A percentile compares a stretch with the other conserved stretches of the same genome.
Evolutionary conservation across 768 basidiomycete species (phyloP).

Genomic region (Suillus weaverae): DNA sequence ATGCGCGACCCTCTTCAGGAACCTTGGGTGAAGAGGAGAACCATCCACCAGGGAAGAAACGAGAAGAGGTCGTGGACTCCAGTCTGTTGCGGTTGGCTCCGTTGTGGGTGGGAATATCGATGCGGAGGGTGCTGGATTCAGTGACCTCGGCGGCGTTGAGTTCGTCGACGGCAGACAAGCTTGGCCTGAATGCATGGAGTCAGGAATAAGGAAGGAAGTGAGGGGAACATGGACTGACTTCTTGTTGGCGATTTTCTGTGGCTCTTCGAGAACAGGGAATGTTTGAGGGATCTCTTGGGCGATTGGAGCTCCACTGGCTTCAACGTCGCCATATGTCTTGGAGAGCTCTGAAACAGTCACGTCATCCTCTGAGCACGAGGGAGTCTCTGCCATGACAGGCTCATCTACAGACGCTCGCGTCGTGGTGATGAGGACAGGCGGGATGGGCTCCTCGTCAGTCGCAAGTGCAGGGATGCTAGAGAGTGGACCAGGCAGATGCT

Average conservation of each 20-base stretch:
- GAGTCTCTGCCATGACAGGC: constrained; percentile 2
- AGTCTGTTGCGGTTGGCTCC: constrained; percentile 35
- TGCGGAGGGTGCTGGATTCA: constrained; percentile 9
- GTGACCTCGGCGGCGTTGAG: constrained; percentile 5
- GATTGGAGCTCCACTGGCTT: background rate
- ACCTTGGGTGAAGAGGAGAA: constrained; percentile 37
- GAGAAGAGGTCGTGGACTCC: constrained; percentile 57
- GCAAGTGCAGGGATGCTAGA: background rate
- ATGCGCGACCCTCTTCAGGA: constrained; percentile 43
- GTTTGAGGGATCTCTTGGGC: constrained; percentile 6
- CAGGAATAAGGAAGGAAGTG: constrained; percentile 3
- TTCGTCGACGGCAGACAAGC: constrained; percentile 10
- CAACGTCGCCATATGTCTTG: background rate
- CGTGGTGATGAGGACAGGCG: constrained; percentile 7
- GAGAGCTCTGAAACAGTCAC: background rate
- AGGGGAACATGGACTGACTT: constrained; percentile 12
- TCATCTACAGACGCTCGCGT: constrained; percentile 2
- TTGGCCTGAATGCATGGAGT: constrained; percentile 7
- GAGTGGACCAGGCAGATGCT: constrained; percentile 6
- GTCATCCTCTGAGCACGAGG: background rate
- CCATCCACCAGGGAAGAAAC: constrained; percentile 60
- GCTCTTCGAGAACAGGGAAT: constrained; percentile 19
- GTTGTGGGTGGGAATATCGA: constrained; percentile 17
- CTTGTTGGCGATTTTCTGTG: constrained; percentile 7
- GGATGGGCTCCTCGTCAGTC: background rate